Evolutionary conservation across 129 eudicot species (phyloP), one percentile per base, ranked within the genome.

Genomic region (sunflower (Helianthus annuus)): DNA sequence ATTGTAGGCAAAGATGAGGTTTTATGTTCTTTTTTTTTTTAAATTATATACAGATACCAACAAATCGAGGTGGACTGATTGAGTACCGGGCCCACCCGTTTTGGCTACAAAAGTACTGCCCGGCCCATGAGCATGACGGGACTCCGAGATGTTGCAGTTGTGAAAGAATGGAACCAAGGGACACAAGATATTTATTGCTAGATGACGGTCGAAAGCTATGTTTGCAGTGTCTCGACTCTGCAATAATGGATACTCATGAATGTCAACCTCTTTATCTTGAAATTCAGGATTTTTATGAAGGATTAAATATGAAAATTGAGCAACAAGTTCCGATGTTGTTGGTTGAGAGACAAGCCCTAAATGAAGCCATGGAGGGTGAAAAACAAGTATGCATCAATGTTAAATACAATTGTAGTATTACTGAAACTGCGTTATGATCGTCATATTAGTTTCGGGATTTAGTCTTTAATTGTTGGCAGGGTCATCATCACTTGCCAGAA

Each of bases 311-410:
- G 97, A 95, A 86, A 81, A 87, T 95, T 68, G 87, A 84, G 70
- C 99, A 95, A 74, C 91, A 91, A 76, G 76, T 95, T 56, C 99
- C 99, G 0, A 66, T 95, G 64, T 87, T 90, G 56, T 80, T 95
- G 85, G 99, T 95, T 53, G 99, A 95, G 82, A 86, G 99, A 76
- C 99, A 90, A 81, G 99, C 99, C 9, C 80, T 95, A 10, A 90
- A 95, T 76, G 97, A 88, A 81, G 99, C 99, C 79, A 90, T 86
- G 91, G 99, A 90, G 54, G 97, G 99, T 60, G 99, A 95, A 81
- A 95, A 83, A 73, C 83, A 83, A 24, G 99, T 95, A 81, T 80
- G 74, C 36, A 16, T 70, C 34, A 27, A 60, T 19, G 0, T 19
- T 19, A 19, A 19, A 19, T 70, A 73, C 48, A 44, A 48, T 64